Percentiles rank a stretch among this genome's conserved stretches.
These are phyloP conservation scores for Tremella fuciformis DNA, from an alignment of 768 basidiomycete species.

Conservation along the genomic window DNA sequence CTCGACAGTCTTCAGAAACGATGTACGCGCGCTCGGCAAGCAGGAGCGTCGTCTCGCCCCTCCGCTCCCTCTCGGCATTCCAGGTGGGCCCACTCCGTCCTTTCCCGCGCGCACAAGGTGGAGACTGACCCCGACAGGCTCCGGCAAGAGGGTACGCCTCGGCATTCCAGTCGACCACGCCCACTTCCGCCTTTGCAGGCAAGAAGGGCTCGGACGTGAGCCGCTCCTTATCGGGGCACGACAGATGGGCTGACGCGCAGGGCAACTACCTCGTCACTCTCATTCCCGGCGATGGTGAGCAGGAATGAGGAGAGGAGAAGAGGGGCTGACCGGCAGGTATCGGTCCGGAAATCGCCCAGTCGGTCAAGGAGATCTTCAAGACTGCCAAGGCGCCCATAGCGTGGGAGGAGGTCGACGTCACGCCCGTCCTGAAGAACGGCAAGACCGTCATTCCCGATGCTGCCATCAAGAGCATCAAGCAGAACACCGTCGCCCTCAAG, in stretches of 20 bases:
- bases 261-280: conserved; percentile 95
- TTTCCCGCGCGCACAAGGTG: no score
- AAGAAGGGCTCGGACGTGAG: conserved; percentile 83
- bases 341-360: conserved; percentile 96
- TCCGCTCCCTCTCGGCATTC: conserved; percentile 22
- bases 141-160: conserved; percentile 32
- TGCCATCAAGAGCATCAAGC: conserved; percentile 87
- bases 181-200: conserved; percentile 85
- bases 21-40: conserved; percentile 35
- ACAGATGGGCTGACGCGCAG: conserved; percentile 53
- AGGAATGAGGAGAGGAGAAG: neutral
- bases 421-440: conserved; percentile 86
- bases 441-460: conserved; percentile 94
- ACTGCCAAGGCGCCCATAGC: conserved; percentile 88
- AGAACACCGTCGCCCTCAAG: conserved; percentile 96
- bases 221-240: neutral
- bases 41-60: conserved; percentile 23
- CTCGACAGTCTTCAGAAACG: neutral
- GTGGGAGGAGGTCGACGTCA: conserved; percentile 99
- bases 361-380: conserved; percentile 87
- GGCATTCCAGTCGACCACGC: conserved; percentile 56
- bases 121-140: no score
- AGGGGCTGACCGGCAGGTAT: conserved; percentile 64
- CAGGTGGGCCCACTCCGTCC: no score
- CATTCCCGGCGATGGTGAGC: conserved; percentile 90